These are phyloP conservation scores for Ehretia macrophylla DNA, from an alignment of 257 asterid genomes.

Conservation along the genomic window DNA sequence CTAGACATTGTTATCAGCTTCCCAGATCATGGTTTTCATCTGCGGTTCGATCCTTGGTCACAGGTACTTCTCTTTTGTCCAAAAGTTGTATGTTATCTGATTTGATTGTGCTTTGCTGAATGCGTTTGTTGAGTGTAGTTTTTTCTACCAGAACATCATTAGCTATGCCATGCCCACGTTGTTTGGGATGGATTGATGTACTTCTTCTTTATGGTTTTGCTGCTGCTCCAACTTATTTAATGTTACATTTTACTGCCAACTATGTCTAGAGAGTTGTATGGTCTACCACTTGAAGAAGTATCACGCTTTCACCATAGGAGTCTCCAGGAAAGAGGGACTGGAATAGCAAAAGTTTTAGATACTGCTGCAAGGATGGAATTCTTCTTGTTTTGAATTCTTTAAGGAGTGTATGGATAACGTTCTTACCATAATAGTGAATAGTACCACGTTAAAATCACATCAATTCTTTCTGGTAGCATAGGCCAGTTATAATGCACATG, in stretches of 20 bases:
- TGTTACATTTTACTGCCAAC: not conserved
- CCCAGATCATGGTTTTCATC: conserved; percentile 90
- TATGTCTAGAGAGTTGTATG: not conserved
- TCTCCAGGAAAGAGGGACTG: too few relatives aligned
- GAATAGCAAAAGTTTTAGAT: not conserved
- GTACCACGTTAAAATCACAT: too few relatives aligned
- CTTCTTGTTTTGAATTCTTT: too few relatives aligned
- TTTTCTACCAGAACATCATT: not conserved
- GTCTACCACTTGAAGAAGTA: not conserved
- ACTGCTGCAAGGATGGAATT: not conserved
- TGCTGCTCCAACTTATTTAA: not conserved
- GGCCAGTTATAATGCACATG: too few relatives aligned
- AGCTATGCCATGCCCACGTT: too few relatives aligned
- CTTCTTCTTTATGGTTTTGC: not conserved
- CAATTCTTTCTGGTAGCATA: too few relatives aligned
- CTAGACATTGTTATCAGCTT: conserved; percentile 84
- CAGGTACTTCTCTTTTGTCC: conserved; percentile 48
- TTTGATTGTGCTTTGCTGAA: conserved; percentile 1
- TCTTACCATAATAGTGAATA: too few relatives aligned
- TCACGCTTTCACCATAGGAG: too few relatives aligned
- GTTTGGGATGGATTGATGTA: too few relatives aligned
- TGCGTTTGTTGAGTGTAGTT: not conserved
- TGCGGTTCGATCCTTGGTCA: conserved; percentile 87
- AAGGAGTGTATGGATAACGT: too few relatives aligned
- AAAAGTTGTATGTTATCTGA: not conserved